These are phyloP conservation scores for Solioccasus polychromus DNA, from an alignment of 768 basidiomycete species.

Conservation along the genomic window DNA sequence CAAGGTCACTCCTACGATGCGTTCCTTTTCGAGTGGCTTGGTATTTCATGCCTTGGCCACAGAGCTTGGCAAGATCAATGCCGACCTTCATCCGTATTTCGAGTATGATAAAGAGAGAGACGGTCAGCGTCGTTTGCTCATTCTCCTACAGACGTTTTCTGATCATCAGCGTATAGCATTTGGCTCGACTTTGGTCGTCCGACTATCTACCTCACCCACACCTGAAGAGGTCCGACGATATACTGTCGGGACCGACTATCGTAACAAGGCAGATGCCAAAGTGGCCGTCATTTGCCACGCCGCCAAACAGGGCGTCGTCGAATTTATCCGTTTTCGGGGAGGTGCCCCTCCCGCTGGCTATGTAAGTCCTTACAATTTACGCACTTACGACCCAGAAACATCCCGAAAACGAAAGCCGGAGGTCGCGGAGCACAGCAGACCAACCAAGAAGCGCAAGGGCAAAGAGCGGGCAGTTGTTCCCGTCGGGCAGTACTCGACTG, in stretches of 20 bases:
- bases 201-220: conserved; percentile 33
- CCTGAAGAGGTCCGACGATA: conserved; percentile 42
- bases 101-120: conserved; percentile 46
- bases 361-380: conserved; percentile 32
- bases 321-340: conserved; percentile 58
- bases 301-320: conserved; percentile 53
- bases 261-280: conserved; percentile 60
- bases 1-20: conserved; percentile 44
- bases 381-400: conserved; percentile 24
- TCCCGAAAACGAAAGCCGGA: conserved; percentile 37
- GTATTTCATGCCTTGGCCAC: conserved; percentile 43
- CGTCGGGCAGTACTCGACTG: neutral
- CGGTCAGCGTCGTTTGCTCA: conserved; percentile 36
- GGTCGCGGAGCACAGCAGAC: conserved; percentile 13
- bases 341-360: conserved; percentile 41
- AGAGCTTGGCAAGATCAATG: conserved; percentile 45
- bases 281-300: conserved; percentile 52
- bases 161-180: conserved; percentile 40
- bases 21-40: conserved; percentile 42
- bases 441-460: conserved; percentile 24
- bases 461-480: conserved; percentile 23
- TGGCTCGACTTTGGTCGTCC: conserved; percentile 49
- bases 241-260: conserved; percentile 47
- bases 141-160: neutral
- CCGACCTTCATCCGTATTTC: conserved; percentile 38